phyloP scores from a whole-genome alignment of 805 yeast species.

The Debaryomyces castellii region DNA sequence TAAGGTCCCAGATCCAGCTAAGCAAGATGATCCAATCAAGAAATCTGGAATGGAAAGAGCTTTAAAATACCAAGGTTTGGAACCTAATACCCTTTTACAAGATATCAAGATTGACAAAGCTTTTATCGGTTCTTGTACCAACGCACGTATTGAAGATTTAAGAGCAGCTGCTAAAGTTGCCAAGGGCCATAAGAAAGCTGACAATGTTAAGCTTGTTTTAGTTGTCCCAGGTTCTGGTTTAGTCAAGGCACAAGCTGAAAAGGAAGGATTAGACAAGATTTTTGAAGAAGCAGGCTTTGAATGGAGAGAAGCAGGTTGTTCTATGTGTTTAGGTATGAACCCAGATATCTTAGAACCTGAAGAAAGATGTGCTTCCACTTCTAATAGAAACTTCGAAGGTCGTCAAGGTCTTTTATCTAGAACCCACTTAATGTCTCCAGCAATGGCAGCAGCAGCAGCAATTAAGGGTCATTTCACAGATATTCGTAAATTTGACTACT shows the following conservation, averaged over 20 bases:
- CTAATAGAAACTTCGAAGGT: conserved; percentile 98
- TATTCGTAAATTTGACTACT: conserved; percentile 76
- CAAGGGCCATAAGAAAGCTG: conserved; percentile 85
- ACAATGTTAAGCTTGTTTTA: conserved; percentile 74
- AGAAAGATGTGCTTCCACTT: conserved; percentile 98
- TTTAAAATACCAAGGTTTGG: conserved; percentile 86
- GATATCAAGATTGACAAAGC: conserved; percentile 87
- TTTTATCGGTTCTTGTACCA: conserved; percentile 97
- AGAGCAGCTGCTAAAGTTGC: conserved; percentile 94
- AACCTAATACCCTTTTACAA: conserved; percentile 74
- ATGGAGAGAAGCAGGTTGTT: conserved; percentile 99
- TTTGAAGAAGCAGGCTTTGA: conserved; percentile 92
- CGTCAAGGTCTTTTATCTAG: conserved; percentile 97
- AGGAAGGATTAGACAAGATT: conserved; percentile 89
- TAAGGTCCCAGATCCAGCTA: conserved; percentile 85
- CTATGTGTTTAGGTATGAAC: conserved; percentile 99
- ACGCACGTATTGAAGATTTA: conserved; percentile 95
- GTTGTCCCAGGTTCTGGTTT: conserved; percentile 98
- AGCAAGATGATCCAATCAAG: conserved; percentile 66
- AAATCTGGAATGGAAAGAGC: conserved; percentile 89
- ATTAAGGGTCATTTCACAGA: conserved; percentile 88
- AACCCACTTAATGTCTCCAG: conserved; percentile 97
- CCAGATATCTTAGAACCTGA: conserved; percentile 94
- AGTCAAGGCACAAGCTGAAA: conserved; percentile 90
- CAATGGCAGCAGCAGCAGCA: conserved; percentile 99